Evolutionary conservation across 768 basidiomycete genomes (phyloP), one percentile per base, ranked within the genome.

Genomic region (Gyrodon lividus): DNA sequence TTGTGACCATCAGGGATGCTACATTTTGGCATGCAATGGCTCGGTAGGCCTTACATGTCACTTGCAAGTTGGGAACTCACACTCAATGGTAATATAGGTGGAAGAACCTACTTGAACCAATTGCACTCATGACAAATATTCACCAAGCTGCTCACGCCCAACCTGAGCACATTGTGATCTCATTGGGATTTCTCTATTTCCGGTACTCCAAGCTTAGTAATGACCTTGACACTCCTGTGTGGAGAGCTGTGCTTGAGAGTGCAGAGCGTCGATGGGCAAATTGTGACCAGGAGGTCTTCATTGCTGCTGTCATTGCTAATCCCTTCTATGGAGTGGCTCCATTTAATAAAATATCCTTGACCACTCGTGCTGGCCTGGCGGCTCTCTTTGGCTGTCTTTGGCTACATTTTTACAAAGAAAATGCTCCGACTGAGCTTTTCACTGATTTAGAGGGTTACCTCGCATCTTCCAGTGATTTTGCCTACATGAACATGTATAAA

Each of bases 141-240:
- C 60, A 60, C 4, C 65, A 72, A 45, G 50, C 54, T 5, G 34
- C 66, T 14, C 64, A 64, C 34, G 65, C 62, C 30, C 60, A 63
- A 0, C 63, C 68, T 34, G 70, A 71, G 53, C 48, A 63, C 33
- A 65, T 73, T 17, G 58, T 66, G 2, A 46, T 72, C 5, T 63
- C 64, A 24, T 70, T 72, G 49, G 72, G 67, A 2, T 57, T 54
- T 24, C 53, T n/a, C n/a, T n/a, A n/a, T n/a, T 26, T 24, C 53
- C 71, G 10, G 13, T 58, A 22, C 38, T 46, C 5, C 20, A 54
- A 16, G 67, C 58, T 48, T 10, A 26, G 24, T 26, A 7, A 26
- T 26, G 24, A 26, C 24, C 24, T 26, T 7, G 7, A 26, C 24
- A 26, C 24, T 26, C 24, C 24, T 26, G 24, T 7, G 24, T 26